A percentile compares a stretch with the other conserved stretches of the same genome.
These are phyloP conservation scores for Echeveria elegans DNA, from an alignment of 164 flowering plant genomes.

Conservation along the genomic window DNA sequence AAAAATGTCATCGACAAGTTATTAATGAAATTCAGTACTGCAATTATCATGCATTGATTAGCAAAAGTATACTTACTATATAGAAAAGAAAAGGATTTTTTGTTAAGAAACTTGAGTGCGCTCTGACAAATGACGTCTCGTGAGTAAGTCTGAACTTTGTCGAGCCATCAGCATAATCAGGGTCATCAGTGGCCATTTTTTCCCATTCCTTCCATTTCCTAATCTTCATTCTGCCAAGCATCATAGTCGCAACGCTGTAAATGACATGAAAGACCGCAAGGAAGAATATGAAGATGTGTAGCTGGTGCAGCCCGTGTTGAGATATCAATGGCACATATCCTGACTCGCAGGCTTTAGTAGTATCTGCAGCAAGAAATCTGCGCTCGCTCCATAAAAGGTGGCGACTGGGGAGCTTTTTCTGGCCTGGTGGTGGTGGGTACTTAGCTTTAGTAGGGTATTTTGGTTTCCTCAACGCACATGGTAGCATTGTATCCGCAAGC, in stretches of 20 bases:
- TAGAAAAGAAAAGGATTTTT: slow-evolving; percentile 57
- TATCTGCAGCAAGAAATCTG: slow-evolving; percentile 28
- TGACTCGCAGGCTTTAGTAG: slow-evolving; percentile 21
- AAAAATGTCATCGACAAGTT: neutral
- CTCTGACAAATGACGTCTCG: slow-evolving; percentile 90
- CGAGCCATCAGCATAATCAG: slow-evolving; percentile 35
- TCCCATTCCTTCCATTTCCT: slow-evolving; percentile 96
- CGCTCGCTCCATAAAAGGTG: slow-evolving; percentile 16
- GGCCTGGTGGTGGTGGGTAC: neutral
- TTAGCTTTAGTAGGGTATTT: neutral
- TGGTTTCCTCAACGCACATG: neutral
- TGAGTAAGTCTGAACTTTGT: slow-evolving; percentile 90
- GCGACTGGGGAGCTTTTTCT: neutral
- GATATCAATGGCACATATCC: slow-evolving; percentile 64
- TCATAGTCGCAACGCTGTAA: slow-evolving; percentile 66
- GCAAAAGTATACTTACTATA: slow-evolving; percentile 40
- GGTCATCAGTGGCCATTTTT: slow-evolving; percentile 31
- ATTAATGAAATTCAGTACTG: neutral
- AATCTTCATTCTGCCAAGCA: slow-evolving; percentile 86
- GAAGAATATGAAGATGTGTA: slow-evolving; percentile 93
- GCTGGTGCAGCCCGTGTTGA: slow-evolving; percentile 64
- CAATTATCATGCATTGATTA: neutral
- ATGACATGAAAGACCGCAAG: slow-evolving; percentile 73
- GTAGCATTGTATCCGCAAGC: slow-evolving; percentile 2
- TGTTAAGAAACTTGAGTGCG: slow-evolving; percentile 74